These are phyloP conservation scores for Schizophyllum amplum DNA, from an alignment of 1,284 basidiomycete genomes.

Conservation along the genomic window DNA sequence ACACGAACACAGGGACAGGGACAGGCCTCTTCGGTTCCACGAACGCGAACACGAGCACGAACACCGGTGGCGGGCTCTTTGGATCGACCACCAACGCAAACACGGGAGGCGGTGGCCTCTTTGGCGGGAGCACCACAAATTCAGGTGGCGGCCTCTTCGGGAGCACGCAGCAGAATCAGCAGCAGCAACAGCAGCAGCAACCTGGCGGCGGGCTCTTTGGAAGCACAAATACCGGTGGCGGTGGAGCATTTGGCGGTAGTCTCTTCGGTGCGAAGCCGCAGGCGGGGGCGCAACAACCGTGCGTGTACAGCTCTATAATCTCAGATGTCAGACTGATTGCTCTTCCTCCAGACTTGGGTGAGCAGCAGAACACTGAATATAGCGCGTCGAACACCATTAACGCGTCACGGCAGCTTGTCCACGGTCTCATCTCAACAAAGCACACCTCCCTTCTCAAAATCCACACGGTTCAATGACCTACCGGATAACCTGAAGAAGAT, in stretches of 20 bases:
- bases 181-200: conserved; percentile 15
- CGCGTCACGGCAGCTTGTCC: neutral
- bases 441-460: conserved; percentile 53
- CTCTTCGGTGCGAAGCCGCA: conserved; percentile 15
- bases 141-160: conserved; percentile 1
- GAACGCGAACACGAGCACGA: conserved; percentile 20
- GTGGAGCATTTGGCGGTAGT: conserved; percentile 13
- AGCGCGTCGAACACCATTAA: conserved; percentile 1
- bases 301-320: conserved; percentile 9
- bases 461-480: conserved; percentile 79
- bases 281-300: conserved; percentile 23
- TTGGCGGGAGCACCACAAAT: conserved; percentile 7
- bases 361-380: conserved; percentile 4
- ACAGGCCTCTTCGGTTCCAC: conserved; percentile 14
- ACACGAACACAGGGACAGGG: conserved; percentile 19
- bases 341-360: neutral
- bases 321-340: neutral
- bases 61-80: conserved; percentile 12
- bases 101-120: conserved; percentile 3
- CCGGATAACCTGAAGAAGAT: conserved; percentile 58
- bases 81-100: conserved; percentile 23
- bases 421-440: conserved; percentile 18
- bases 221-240: conserved; percentile 10
- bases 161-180: conserved; percentile 7
- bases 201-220: conserved; percentile 18